A percentile compares a stretch with the other conserved stretches of the same genome.
phyloP scores from a whole-genome alignment of 352 stramenopile genomes.

The Saprolegnia diclina region DNA sequence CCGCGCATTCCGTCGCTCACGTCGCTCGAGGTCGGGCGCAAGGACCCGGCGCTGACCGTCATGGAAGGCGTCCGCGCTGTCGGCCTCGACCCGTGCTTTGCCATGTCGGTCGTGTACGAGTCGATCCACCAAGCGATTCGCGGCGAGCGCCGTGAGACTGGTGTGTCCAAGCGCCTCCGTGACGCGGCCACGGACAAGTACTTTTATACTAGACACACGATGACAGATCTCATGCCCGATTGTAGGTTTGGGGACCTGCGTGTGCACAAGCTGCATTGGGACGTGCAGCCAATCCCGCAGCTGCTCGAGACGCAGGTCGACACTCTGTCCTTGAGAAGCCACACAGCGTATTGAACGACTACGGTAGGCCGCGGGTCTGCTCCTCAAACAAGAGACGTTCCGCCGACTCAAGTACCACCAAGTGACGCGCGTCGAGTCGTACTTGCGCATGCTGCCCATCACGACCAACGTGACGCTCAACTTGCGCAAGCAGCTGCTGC shows the following conservation, averaged over 20 bases:
- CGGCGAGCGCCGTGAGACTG: background rate
- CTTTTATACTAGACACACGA: background rate
- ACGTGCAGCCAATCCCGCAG: conserved; percentile 69
- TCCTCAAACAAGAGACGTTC: conserved; percentile 77
- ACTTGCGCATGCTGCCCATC: conserved; percentile 80
- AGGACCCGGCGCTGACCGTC: conserved; percentile 75
- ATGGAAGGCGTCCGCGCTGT: conserved; percentile 83
- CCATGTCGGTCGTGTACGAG: conserved; percentile 78
- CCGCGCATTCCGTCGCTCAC: conserved; percentile 79
- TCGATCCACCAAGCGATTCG: conserved; percentile 54
- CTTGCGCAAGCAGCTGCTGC: conserved; percentile 75
- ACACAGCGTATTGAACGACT: background rate
- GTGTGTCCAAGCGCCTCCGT: conserved; percentile 5
- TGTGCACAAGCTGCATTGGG: conserved; percentile 48
- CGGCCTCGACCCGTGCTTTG: conserved; percentile 76
- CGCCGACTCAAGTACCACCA: conserved; percentile 73
- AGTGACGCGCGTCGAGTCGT: conserved; percentile 74
- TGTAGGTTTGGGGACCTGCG: conserved; percentile 11
- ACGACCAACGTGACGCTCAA: conserved; percentile 85
- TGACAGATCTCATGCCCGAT: background rate
- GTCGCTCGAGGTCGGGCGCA: conserved; percentile 76
- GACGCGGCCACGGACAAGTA: conserved; percentile 19
- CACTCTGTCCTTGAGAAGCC: background rate
- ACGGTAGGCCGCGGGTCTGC: conserved; percentile 49
- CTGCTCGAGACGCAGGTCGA: conserved; percentile 64